Evolutionary conservation across 1,139 yeast genomes (phyloP).

Genomic region (Blastobotrys proliferans): DNA sequence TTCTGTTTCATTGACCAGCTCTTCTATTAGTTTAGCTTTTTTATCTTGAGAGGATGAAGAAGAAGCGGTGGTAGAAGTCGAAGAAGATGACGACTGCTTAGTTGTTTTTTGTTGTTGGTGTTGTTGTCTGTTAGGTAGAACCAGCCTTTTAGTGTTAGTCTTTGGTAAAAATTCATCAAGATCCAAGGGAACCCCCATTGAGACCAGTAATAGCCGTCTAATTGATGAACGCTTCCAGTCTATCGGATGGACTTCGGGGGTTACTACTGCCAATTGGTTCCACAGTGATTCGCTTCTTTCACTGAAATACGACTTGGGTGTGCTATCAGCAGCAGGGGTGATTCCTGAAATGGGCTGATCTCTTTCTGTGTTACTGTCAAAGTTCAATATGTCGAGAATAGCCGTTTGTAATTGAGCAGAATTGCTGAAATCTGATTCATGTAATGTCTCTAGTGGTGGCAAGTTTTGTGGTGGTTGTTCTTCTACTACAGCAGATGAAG

Average conservation of each 20-base stretch:
- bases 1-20: constrained; percentile 24
- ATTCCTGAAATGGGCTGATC: not conserved
- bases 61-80: no score
- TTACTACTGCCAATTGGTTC: constrained; percentile 32
- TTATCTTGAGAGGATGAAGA: no score
- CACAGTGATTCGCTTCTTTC: constrained; percentile 34
- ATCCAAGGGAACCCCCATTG: constrained; percentile 58
- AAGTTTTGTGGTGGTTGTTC: constrained; percentile 4
- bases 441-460: constrained; percentile 12
- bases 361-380: not conserved
- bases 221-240: constrained; percentile 59
- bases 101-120: not conserved
- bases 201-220: constrained; percentile 52
- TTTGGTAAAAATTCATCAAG: constrained; percentile 47
- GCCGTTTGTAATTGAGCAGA: constrained; percentile 26
- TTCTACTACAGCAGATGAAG: constrained; percentile 2
- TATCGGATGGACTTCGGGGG: constrained; percentile 25
- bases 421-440: constrained; percentile 25
- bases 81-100: no score
- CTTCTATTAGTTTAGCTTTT: constrained; percentile 13
- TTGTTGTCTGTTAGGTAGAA: constrained; percentile 26
- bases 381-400: constrained; percentile 18
- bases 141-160: constrained; percentile 30
- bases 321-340: constrained; percentile 1
- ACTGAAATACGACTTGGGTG: constrained; percentile 25